Evolutionary conservation across 345 rosid species (phyloP), one percentile per base, ranked within the genome.

Genomic region (Rubroshorea leprosula): DNA sequence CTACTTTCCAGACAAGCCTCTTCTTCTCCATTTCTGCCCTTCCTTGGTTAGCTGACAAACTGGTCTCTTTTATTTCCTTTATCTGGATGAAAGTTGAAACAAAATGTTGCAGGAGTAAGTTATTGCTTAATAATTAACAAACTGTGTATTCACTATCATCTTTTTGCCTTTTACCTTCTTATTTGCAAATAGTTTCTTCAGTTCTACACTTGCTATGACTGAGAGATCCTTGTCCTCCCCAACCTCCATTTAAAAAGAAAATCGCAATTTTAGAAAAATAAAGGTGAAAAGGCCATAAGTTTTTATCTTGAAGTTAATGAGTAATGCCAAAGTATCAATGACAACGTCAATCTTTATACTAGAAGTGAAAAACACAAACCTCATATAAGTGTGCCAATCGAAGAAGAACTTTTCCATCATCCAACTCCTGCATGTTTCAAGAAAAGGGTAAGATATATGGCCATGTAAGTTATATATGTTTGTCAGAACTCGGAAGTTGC

Each of bases 151-250:
- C 11, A 2, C 6, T 29, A 19, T 16, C 25, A 8, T 20, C 31
- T 25, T 19, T 44, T 45, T 25, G 41, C 22, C n/a, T 15, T 38
- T 46, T 76, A 83, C 89, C 89, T 80, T 76, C 65, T 74, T 76
- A 18, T 72, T 35, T 2, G 81, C 80, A 38, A 90, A 90, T 35
- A 90, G 46, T 70, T 74, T 86, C 54, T 77, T 79, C 52, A 90
- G 78, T 56, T 86, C 86, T 25, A 90, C 92, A 15, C 51, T 83
- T 35, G 88, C 77, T 68, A 75, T 76, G 25, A 71, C 76, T 1
- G 95, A 86, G 41, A 80, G 83, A 58, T 83, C 86, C 68, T 79
- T 81, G 78, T 90, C 97, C 70, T 90, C 97, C 43, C 86, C 95
- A 57, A 80, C 65, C 97, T 74, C 47, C 54, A 54, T 55, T 67